Percentiles rank a stretch among this genome's conserved stretches.
phyloP scores from a whole-genome alignment of 352 stramenopile genomes.

The Phytopythium cucurbitacearum region DNA sequence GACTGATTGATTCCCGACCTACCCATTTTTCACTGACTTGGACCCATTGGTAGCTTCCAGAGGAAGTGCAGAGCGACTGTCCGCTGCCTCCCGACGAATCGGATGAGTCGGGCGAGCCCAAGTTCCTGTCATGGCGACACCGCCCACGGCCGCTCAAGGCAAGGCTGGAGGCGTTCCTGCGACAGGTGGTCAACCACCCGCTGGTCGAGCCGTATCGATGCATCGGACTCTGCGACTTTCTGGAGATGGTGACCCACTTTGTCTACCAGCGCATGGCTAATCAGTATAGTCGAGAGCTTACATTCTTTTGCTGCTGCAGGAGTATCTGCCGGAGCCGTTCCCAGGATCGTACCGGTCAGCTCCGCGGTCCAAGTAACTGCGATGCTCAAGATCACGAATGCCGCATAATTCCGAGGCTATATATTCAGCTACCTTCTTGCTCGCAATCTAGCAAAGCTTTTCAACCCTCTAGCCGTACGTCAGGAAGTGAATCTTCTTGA shows the following conservation, averaged over 20 bases:
- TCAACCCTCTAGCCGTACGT: no score
- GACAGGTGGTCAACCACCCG: slow-evolving; percentile 42
- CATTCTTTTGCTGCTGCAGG: slow-evolving; percentile 17
- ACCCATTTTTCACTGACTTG: background rate
- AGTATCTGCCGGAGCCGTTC: slow-evolving; percentile 53
- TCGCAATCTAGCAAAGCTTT: no score
- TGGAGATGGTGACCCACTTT: slow-evolving; percentile 46
- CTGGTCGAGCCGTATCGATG: slow-evolving; percentile 47
- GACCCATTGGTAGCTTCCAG: slow-evolving; percentile 22
- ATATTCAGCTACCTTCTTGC: no score
- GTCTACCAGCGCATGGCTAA: no score
- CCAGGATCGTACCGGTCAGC: slow-evolving; percentile 42
- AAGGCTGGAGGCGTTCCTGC: slow-evolving; percentile 60
- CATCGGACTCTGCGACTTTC: slow-evolving; percentile 65
- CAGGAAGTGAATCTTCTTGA: background rate
- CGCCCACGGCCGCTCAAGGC: slow-evolving; percentile 56
- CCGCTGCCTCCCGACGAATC: slow-evolving; percentile 39
- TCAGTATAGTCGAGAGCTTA: background rate
- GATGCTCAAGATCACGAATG: background rate
- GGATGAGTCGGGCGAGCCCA: slow-evolving; percentile 14
- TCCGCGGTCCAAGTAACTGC: slow-evolving; percentile 8
- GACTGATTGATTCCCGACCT: background rate
- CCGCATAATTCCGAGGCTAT: slow-evolving; percentile 2
- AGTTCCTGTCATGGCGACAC: slow-evolving; percentile 56
- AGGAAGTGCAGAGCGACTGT: slow-evolving; percentile 39